Evolutionary conservation across 1,284 basidiomycete genomes (phyloP).

Genomic region (Cutaneotrichosporon cutaneum): DNA sequence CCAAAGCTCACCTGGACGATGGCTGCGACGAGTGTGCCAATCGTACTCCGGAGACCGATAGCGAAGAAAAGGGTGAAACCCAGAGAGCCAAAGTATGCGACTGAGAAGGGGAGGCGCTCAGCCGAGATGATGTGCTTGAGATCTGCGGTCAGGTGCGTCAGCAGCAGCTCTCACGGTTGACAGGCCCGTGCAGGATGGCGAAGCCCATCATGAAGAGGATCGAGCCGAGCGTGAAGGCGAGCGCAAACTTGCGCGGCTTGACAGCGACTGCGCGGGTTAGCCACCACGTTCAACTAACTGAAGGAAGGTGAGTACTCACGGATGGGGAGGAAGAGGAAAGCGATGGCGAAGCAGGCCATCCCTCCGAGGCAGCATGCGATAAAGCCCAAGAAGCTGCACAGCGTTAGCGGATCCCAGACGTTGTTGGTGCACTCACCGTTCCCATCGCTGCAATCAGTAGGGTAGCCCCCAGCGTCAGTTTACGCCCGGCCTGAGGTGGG

Average conservation of each 20-base stretch:
- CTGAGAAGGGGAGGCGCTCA: constrained; percentile 84
- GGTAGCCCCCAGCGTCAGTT: background rate
- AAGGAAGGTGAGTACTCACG: constrained; percentile 36
- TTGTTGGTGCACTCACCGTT: constrained; percentile 30
- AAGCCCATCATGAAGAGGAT: constrained; percentile 42
- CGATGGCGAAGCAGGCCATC: constrained; percentile 89
- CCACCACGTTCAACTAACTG: no score
- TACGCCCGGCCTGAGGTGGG: background rate
- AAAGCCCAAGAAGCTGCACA: constrained; percentile 80
- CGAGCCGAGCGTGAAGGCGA: constrained; percentile 69
- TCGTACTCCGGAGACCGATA: constrained; percentile 71
- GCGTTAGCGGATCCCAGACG: background rate
- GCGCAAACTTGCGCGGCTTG: constrained; percentile 82
- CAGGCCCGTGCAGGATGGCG: constrained; percentile 59
- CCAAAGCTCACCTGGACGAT: constrained; percentile 66
- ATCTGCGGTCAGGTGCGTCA: constrained; percentile 55
- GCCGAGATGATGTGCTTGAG: constrained; percentile 79
- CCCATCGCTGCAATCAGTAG: constrained; percentile 41
- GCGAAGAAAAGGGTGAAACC: constrained; percentile 85
- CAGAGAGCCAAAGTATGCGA: constrained; percentile 76
- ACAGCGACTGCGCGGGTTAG: constrained; percentile 59
- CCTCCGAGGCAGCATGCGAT: constrained; percentile 85
- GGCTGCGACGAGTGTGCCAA: constrained; percentile 78
- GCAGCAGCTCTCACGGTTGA: constrained; percentile 42
- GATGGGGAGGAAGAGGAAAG: constrained; percentile 85